Conservation (phyloP, 306 rosid genomes). For the Rosa chinensis region DNA sequence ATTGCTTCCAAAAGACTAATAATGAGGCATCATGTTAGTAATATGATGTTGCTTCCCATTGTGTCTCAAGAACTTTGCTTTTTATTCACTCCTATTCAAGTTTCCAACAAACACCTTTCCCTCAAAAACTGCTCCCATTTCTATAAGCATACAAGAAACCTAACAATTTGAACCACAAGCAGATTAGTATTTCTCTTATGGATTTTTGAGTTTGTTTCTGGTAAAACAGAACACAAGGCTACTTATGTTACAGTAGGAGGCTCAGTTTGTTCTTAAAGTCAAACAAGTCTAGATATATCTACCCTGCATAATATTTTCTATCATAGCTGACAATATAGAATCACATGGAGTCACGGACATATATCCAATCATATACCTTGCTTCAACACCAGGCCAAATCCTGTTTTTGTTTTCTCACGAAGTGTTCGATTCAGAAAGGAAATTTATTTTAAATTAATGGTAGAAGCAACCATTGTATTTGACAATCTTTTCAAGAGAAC, state of each 20-base stretch:
- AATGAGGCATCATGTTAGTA: conserved; percentile 29
- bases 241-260: neutral
- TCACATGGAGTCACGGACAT: conserved; percentile 4
- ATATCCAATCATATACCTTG: neutral
- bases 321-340: neutral
- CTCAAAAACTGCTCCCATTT: neutral
- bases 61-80: conserved; percentile 31
- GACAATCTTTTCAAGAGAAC: neutral
- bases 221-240: neutral
- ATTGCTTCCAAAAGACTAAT: conserved; percentile 37
- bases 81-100: conserved; percentile 31
- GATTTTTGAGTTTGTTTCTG: neutral
- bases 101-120: conserved; percentile 22
- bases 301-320: neutral
- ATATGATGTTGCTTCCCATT: conserved; percentile 46
- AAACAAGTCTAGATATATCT: neutral
- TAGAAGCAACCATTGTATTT: neutral
- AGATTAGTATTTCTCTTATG: neutral
- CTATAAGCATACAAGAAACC: neutral
- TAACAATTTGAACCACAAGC: neutral
- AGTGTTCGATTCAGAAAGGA: neutral
- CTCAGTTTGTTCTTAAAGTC: neutral
- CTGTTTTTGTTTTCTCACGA: neutral
- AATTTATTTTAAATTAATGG: neutral
- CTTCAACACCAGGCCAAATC: neutral